These are phyloP conservation scores for Paspalum notatum DNA, from an alignment of 176 grass and related monocot species.

Conservation along the genomic window DNA sequence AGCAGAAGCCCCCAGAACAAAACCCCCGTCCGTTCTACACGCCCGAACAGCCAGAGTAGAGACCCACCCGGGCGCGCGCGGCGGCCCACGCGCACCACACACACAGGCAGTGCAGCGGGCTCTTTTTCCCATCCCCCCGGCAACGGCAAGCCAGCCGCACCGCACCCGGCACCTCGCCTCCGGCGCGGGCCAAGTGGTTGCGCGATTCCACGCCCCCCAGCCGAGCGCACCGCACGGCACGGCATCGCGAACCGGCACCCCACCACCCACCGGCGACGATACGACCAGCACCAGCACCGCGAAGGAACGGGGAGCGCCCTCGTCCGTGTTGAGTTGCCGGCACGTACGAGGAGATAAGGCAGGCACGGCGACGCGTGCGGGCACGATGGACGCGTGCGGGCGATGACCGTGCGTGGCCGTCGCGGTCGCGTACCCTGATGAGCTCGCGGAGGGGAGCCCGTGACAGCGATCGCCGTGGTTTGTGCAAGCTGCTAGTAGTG, in stretches of 20 bases:
- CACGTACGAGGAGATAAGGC: slow-evolving; percentile 39
- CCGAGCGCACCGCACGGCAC: too few species aligned
- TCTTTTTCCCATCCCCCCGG: neutral
- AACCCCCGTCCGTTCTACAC: neutral
- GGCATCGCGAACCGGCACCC: too few species aligned
- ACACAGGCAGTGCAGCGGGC: neutral
- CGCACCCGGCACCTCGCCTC: neutral
- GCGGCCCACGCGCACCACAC: neutral
- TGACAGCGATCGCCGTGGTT: neutral
- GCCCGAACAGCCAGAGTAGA: slow-evolving; percentile 28
- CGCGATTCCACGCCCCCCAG: slow-evolving; percentile 5
- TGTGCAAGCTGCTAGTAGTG: neutral
- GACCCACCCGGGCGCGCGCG: neutral
- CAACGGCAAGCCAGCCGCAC: neutral
- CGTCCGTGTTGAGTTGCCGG: neutral
- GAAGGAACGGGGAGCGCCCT: neutral
- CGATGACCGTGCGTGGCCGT: slow-evolving; percentile 18
- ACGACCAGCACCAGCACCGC: neutral
- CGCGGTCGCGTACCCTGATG: neutral
- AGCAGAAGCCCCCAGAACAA: neutral
- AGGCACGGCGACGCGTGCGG: neutral
- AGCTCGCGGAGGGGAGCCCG: neutral
- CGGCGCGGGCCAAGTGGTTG: neutral
- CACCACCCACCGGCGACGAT: neutral
- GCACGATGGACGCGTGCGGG: neutral